Conservation (phyloP, 495 filamentous ascomycete genomes). For the Hyphodiscus hymeniophilus region DNA sequence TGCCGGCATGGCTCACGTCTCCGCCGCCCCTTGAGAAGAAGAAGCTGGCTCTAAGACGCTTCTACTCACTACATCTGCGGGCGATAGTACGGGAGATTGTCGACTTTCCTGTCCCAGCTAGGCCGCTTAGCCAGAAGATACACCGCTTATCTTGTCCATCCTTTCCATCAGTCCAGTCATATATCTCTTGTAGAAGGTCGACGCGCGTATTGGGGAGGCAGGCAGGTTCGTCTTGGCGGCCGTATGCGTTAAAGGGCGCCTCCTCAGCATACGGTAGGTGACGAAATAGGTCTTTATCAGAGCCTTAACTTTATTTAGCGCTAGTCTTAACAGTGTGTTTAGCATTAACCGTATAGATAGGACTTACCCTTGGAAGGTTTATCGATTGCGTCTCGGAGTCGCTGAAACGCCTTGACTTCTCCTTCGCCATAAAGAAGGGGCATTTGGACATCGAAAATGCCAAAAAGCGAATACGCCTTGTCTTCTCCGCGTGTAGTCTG, state of each 20-base stretch:
- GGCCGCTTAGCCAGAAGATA: constrained; percentile 28
- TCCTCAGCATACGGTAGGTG: neutral
- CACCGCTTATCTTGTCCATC: constrained; percentile 1
- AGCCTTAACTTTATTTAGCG: too few species aligned
- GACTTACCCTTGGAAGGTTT: too few species aligned
- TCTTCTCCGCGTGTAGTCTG: neutral
- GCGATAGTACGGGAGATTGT: neutral
- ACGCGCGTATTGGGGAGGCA: constrained; percentile 16
- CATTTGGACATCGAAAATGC: neutral
- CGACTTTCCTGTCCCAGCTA: neutral
- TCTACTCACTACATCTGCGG: neutral
- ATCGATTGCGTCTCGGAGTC: neutral
- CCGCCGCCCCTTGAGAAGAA: constrained; percentile 13
- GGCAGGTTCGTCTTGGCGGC: constrained; percentile 3
- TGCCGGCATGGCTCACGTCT: constrained; percentile 7
- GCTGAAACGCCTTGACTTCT: neutral
- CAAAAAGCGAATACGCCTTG: neutral
- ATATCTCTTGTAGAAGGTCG: constrained; percentile 2
- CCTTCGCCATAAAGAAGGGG: too few species aligned
- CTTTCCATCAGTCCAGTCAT: neutral
- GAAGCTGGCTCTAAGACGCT: constrained; percentile 8
- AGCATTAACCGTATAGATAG: too few species aligned
- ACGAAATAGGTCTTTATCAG: neutral
- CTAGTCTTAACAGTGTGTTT: too few species aligned
- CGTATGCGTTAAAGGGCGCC: constrained; percentile 6